Percentiles rank a stretch among this genome's conserved stretches.
phyloP scores from a whole-genome alignment of 495 filamentous ascomycete species.

The Neurospora sp. region DNA sequence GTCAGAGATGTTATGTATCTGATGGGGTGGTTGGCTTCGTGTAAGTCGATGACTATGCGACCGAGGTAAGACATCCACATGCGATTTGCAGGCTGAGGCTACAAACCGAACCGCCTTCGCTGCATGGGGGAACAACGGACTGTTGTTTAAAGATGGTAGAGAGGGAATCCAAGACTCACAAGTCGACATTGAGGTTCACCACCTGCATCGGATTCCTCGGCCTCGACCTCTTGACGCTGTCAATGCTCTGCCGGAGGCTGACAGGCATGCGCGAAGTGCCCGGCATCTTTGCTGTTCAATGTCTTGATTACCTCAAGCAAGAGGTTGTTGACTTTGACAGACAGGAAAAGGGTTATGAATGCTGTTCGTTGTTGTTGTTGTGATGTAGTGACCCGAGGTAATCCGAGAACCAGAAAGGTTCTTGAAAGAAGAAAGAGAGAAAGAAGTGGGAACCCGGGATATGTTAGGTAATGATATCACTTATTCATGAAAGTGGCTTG shows the following conservation, averaged over 20 bases:
- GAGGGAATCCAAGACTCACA: slow-evolving; percentile 47
- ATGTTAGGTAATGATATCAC: background rate
- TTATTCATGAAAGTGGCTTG: background rate
- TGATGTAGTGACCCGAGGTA: background rate
- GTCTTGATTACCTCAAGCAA: background rate
- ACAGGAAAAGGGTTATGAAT: background rate
- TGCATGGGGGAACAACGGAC: background rate
- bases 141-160: background rate
- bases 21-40: background rate
- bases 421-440: background rate
- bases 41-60: background rate
- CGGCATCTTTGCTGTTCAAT: slow-evolving; percentile 34
- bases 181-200: slow-evolving; percentile 55
- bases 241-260: slow-evolving; percentile 54
- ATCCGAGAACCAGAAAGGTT: background rate
- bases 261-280: slow-evolving; percentile 58
- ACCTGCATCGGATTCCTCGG: slow-evolving; percentile 48
- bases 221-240: slow-evolving; percentile 39
- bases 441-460: background rate
- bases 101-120: background rate
- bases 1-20: background rate
- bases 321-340: background rate
- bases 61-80: background rate
- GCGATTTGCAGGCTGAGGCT: background rate
- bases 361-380: background rate